These are phyloP conservation scores for Gonapodya prolifera DNA, from an alignment of 192 early-diverging fungal species.

Conservation along the genomic window DNA sequence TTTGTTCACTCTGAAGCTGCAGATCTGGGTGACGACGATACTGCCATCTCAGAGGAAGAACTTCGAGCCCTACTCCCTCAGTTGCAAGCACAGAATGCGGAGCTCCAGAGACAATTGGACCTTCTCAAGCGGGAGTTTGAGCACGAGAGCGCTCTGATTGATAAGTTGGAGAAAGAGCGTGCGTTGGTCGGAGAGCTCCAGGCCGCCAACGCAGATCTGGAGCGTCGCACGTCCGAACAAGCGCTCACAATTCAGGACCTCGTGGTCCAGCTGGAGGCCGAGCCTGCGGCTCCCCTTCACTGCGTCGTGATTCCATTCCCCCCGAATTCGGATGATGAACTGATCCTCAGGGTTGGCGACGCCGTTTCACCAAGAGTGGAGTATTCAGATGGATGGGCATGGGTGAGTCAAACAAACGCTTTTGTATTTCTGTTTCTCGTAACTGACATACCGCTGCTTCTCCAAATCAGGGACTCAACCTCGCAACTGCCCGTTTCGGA, in stretches of 20 bases:
- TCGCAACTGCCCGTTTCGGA: background rate
- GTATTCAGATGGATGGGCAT: background rate
- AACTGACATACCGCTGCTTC: no score
- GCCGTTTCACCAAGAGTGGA: background rate
- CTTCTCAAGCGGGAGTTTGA: background rate
- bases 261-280: background rate
- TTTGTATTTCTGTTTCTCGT: no score
- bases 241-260: background rate
- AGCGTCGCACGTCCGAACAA: background rate
- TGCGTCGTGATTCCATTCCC: background rate
- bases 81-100: background rate
- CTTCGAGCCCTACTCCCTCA: background rate
- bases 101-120: background rate
- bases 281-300: background rate
- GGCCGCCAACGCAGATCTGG: background rate
- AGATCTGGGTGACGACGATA: background rate
- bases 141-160: background rate
- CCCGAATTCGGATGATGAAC: background rate
- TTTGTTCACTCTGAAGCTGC: background rate
- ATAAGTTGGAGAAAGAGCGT: background rate
- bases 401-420: background rate
- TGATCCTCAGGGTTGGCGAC: background rate
- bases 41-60: background rate
- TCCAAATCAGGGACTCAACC: background rate
- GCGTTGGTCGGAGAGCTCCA: background rate